Base-by-base conservation (phyloP, 495 filamentous ascomycete species). In the Penicillium silybi region DNA sequence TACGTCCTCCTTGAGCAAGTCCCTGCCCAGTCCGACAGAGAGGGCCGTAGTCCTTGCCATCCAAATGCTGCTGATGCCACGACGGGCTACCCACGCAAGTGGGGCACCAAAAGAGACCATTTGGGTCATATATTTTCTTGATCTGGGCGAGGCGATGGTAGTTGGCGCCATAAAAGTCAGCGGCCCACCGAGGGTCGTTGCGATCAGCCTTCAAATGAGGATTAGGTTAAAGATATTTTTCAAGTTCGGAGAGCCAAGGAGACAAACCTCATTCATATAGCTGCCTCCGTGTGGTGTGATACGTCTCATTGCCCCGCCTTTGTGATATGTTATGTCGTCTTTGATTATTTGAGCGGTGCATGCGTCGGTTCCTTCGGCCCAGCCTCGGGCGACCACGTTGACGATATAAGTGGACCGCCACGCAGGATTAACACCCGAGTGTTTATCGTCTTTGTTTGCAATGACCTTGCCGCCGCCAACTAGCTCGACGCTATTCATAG, bases 161-260 rank as follows among this genome's bases (percentile, higher is more conserved):
- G 29, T 80, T 76, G 0, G 58, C 40, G 3, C 80, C 81, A 64
- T 70, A 84, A 61, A 80, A 80, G 6, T 65, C 62, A n/a, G 59
- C 54, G 45, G 74, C 66, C 69, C 68, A 82, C 26, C 79, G 51
- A 2, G 73, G 72, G 49, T 80, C 79, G 27, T 66, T 59, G 0
- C 58, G 50, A 57, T 78, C 64, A 11, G 79, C 81, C 75, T 80
- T 29, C 15, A 22, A n/a, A 15, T 2, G 8, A 4, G 11, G n/a
- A n/a, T n/a, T n/a, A n/a, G n/a, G n/a, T n/a, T n/a, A n/a, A n/a
- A n/a, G n/a, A n/a, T n/a, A 2, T 10, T 29, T 10, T 29, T 9
- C 2, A 29, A 29, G n/a, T n/a, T n/a, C n/a, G n/a, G 6, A 29
- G 2, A 29, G 26, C 4, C 9, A 13, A 19, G 17, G 19, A 22